Conservation (phyloP, 208 protist species). For the Perkinsela sp. region DNA sequence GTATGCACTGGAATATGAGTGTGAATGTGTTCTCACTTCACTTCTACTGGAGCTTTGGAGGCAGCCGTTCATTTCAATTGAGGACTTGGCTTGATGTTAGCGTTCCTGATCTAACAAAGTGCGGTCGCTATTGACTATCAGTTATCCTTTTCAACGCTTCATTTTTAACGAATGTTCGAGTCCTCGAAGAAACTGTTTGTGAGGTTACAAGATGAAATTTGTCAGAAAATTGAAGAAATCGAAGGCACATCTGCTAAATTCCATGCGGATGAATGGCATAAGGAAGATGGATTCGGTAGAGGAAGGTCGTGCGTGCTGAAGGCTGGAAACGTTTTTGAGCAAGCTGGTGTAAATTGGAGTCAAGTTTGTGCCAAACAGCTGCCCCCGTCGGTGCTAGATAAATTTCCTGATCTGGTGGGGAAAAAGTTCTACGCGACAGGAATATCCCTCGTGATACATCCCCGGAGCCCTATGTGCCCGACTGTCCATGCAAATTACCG, state of each 20-base stretch:
- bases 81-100: not conserved
- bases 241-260: slow-evolving; percentile 15
- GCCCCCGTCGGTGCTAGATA: slow-evolving; percentile 11
- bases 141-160: slow-evolving; percentile 2
- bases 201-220: slow-evolving; percentile 20
- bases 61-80: not conserved
- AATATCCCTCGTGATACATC: slow-evolving; percentile 45
- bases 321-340: slow-evolving; percentile 21
- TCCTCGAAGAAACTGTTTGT: slow-evolving; percentile 6
- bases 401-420: slow-evolving; percentile 11
- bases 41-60: not conserved
- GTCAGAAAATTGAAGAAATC: slow-evolving; percentile 10
- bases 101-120: not conserved
- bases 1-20: not conserved
- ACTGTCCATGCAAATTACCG: slow-evolving; percentile 58
- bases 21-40: not conserved
- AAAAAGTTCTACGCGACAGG: slow-evolving; percentile 31
- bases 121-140: not conserved
- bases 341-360: slow-evolving; percentile 40
- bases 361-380: slow-evolving; percentile 21
- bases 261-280: slow-evolving; percentile 21
- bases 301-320: slow-evolving; percentile 23
- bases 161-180: not conserved
- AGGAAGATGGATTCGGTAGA: slow-evolving; percentile 16
- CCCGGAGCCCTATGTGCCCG: slow-evolving; percentile 30